These are phyloP conservation scores for Ophiosphaerella korrae DNA, from an alignment of 2,329 filamentous ascomycete genomes.

Conservation along the genomic window DNA sequence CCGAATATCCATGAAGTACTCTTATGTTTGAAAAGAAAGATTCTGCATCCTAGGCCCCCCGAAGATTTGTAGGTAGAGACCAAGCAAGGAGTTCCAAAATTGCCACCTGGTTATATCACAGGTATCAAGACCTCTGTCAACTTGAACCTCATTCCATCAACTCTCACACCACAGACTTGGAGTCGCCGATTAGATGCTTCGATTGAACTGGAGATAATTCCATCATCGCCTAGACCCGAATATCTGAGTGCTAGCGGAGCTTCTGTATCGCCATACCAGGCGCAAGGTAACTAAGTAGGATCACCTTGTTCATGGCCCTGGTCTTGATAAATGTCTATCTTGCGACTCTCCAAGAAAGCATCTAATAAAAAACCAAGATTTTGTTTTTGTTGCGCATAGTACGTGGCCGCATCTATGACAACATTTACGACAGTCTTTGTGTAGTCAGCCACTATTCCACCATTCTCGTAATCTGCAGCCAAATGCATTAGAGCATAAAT, in stretches of 20 bases:
- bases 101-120: background rate
- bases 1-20: no score
- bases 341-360: background rate
- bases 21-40: no score
- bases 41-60: no score
- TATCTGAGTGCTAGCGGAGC: no score
- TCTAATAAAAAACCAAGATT: background rate
- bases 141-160: background rate
- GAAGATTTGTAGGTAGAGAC: background rate
- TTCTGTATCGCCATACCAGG: no score
- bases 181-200: background rate
- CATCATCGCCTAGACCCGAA: no score
- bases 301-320: no score
- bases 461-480: slow-evolving; percentile 2
- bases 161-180: background rate
- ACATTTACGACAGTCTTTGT: background rate
- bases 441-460: slow-evolving; percentile 2
- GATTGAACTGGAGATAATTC: no score
- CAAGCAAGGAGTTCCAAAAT: slow-evolving; percentile 1
- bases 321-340: no score
- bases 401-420: background rate
- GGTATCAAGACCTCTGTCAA: background rate
- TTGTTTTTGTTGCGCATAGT: background rate
- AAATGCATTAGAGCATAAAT: slow-evolving; percentile 7
- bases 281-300: no score